A percentile compares a stretch with the other conserved stretches of the same genome.
Evolutionary conservation across 805 yeast genomes (phyloP).

Genomic region (Saturnispora sekii): DNA sequence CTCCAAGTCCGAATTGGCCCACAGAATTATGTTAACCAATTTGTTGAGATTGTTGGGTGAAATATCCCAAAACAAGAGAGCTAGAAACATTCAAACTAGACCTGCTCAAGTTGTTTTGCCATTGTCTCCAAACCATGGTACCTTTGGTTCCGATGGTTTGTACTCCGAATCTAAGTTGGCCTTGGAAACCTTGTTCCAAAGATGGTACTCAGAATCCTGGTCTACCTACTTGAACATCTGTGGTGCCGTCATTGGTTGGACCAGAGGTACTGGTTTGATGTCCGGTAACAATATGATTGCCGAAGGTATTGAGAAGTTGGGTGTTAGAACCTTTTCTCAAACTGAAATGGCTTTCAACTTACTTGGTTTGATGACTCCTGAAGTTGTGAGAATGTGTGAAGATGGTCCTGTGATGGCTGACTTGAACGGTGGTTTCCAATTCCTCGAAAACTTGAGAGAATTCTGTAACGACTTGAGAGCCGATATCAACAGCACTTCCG

Average conservation of each 20-base stretch:
- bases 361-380: slow-evolving; percentile 86
- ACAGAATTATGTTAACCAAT: slow-evolving; percentile 96
- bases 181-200: slow-evolving; percentile 91
- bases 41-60: slow-evolving; percentile 85
- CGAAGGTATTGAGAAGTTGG: slow-evolving; percentile 90
- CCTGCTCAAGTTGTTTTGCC: slow-evolving; percentile 98
- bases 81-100: slow-evolving; percentile 76
- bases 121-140: slow-evolving; percentile 97
- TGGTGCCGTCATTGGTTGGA: slow-evolving; percentile 99
- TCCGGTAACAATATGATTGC: slow-evolving; percentile 94
- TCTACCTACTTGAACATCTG: slow-evolving; percentile 85
- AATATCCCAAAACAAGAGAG: slow-evolving; percentile 74
- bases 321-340: slow-evolving; percentile 97
- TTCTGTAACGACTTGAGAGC: slow-evolving; percentile 72
- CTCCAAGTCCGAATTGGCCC: slow-evolving; percentile 95
- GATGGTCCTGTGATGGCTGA: slow-evolving; percentile 95
- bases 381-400: slow-evolving; percentile 79
- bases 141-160: slow-evolving; percentile 96
- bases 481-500: slow-evolving; percentile 71
- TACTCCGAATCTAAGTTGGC: slow-evolving; percentile 96
- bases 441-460: slow-evolving; percentile 83
- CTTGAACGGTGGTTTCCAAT: slow-evolving; percentile 97
- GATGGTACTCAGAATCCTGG: slow-evolving; percentile 99
- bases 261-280: slow-evolving; percentile 99
- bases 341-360: slow-evolving; percentile 99